Evolutionary conservation across 805 yeast species (phyloP), one percentile per base, ranked within the genome.

Genomic region (Wickerhamiella allomyrinae): DNA sequence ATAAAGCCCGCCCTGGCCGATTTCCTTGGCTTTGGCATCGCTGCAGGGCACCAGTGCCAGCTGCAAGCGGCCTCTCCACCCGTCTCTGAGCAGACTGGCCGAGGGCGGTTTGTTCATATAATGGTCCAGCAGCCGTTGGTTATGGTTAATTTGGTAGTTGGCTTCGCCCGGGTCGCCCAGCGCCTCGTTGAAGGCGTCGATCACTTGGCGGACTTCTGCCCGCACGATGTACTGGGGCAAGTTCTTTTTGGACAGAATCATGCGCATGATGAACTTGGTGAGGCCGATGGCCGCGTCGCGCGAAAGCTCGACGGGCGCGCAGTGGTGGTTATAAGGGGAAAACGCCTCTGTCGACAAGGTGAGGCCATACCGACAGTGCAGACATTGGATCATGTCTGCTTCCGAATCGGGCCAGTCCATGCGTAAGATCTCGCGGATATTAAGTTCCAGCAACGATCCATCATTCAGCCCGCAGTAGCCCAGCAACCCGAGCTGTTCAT

Each of bases 341-440:
- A 74, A 76, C 14, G 67, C 66, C 11, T 78, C 84, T 9, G 74
- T 65, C 1, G 77, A 63, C 3, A 86, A 63, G 2, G 65, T 60
- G 40, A 83, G 68, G 36, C 85, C 93, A 52, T 79, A 85, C 8
- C 81, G 69, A 56, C 98, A 91, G 47, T 76, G 68, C 19, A 91
- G 60, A 25, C 84, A 68, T 53, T 89, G 97, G 7, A 84, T 69
- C 37, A 89, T 57, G 36, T 85, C 91, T 7, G 67, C 66, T 37
- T 80, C 87, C 2, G 80, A 68, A 4, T 68, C 68, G 11, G 53
- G 48, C 44, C 65, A 57, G 17, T 66, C 61, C 21, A 71, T 58
- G 1, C 61, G 50, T 13, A 74, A 62, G 25, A 81, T 60, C 15
- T 71, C 66, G 7, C 66, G 63, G 49, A 85, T 79, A 0, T 79